Evolutionary conservation across 371 early-diverging fungal genomes (phyloP), one percentile per base, ranked within the genome.

Genomic region (Mortierella sp.): DNA sequence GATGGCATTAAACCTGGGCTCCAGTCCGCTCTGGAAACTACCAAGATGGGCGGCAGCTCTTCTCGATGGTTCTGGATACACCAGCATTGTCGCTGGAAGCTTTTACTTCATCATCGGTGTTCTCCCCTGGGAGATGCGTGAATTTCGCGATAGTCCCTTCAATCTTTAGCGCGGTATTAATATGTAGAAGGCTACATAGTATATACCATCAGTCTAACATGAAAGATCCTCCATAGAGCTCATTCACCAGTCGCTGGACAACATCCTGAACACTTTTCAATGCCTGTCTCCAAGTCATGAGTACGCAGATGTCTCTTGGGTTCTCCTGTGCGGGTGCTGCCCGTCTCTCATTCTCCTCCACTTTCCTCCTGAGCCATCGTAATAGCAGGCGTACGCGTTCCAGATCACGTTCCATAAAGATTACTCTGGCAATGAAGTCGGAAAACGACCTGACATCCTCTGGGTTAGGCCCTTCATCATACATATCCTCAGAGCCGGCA

Each of bases 391-490:
- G 64, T 0, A 58, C 70, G 12, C 70, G 53, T 2, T 76, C 78
- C 32, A 76, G 49, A 37, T 76, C 78, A 19, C 70, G 47, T 31
- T 76, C 78, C 70, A 76, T 76, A 14, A 44, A 59, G 12, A 76
- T 64, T 15, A 76, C 70, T 9, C 54, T 60, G 2, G 64, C 57
- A 61, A 76, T 32, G 54, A 65, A 76, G 6, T 64, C 70, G 7
- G 50, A 48, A 47, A 76, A 76, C 37, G 64, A 56, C 39, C 51
- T 24, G 8, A 76, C 78, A 60, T 76, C 78, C 24, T 76, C 78
- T 7, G 70, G 70, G 30, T 64, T 69, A 1, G 78, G 78, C 12
- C 78, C 78, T 21, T 69, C 65, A 28, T 76, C 78, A 24, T 60
- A 56, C 27, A 64, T 11, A 17, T 5, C 39, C 17, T 8, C 14